A percentile compares a stretch with the other conserved stretches of the same genome.
phyloP scores from a whole-genome alignment of 1,284 basidiomycete genomes.

The Trichosporon coremiiforme region DNA sequence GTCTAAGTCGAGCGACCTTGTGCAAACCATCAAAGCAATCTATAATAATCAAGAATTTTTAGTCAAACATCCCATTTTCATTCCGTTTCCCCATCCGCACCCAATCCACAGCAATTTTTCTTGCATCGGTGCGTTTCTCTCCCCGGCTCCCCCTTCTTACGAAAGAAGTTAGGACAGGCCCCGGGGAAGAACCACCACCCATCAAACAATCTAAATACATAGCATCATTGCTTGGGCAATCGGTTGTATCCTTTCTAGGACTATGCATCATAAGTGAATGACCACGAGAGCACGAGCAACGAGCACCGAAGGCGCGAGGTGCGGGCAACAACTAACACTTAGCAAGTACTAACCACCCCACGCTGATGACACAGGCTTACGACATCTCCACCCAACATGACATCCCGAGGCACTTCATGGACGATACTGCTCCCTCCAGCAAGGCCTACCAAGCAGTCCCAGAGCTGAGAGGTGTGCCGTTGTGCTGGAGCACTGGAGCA shows the following conservation, averaged over 20 bases:
- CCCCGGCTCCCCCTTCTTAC: background rate
- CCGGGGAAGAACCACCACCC: background rate
- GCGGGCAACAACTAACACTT: background rate
- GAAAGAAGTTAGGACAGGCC: background rate
- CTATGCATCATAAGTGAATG: constrained; percentile 10
- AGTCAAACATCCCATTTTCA: background rate
- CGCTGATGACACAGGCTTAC: too few relatives aligned
- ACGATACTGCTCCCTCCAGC: too few relatives aligned
- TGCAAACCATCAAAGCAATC: background rate
- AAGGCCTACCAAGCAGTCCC: too few relatives aligned
- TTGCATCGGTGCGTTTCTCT: background rate
- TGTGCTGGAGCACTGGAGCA: too few relatives aligned
- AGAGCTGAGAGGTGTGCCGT: too few relatives aligned
- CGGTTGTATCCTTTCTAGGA: constrained; percentile 13
- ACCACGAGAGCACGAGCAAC: background rate
- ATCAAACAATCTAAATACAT: background rate
- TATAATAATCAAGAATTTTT: constrained; percentile 7
- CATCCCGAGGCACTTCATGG: too few relatives aligned
- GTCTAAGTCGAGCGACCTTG: background rate
- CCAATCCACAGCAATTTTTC: constrained; percentile 1
- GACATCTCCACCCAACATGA: too few relatives aligned
- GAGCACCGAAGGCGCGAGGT: background rate
- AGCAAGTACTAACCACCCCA: too few relatives aligned
- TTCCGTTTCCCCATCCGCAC: constrained; percentile 1
- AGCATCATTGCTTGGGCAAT: constrained; percentile 18